Conservation (phyloP, 2,329 filamentous ascomycete genomes). For the Monilinia vaccinii-corymbosi region DNA sequence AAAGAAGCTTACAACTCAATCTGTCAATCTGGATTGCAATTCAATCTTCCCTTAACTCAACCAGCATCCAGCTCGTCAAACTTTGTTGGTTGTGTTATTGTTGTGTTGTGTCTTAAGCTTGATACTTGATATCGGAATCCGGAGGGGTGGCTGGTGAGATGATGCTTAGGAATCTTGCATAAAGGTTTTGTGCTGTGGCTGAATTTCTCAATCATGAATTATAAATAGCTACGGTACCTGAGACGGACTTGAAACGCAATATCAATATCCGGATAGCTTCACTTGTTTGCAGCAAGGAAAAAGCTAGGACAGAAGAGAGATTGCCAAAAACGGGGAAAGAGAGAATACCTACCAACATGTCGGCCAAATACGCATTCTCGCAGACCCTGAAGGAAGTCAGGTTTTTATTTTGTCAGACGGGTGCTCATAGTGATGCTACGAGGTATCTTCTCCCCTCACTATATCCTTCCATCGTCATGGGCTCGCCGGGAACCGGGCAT, state of each 20-base stretch:
- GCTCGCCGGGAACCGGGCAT: too few species aligned
- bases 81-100: conserved; percentile 5
- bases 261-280: conserved; percentile 3
- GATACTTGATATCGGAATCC: conserved; percentile 2
- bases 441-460: conserved; percentile 47
- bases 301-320: background rate
- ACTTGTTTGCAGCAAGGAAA: background rate
- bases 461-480: background rate
- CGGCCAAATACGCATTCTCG: conserved; percentile 84
- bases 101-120: too few species aligned
- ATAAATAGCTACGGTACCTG: background rate
- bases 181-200: background rate
- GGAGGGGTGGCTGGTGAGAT: background rate
- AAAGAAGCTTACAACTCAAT: background rate
- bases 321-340: conserved; percentile 10
- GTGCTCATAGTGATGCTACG: conserved; percentile 78
- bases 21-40: background rate
- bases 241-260: background rate
- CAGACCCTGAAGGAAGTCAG: conserved; percentile 88
- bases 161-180: background rate
- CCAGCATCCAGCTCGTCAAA: background rate
- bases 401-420: conserved; percentile 95
- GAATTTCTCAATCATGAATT: background rate
- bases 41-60: background rate
- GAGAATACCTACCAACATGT: conserved; percentile 50